Base-by-base conservation (phyloP, 352 stramenopile genomes). In the Phytophthora pluvialis region DNA sequence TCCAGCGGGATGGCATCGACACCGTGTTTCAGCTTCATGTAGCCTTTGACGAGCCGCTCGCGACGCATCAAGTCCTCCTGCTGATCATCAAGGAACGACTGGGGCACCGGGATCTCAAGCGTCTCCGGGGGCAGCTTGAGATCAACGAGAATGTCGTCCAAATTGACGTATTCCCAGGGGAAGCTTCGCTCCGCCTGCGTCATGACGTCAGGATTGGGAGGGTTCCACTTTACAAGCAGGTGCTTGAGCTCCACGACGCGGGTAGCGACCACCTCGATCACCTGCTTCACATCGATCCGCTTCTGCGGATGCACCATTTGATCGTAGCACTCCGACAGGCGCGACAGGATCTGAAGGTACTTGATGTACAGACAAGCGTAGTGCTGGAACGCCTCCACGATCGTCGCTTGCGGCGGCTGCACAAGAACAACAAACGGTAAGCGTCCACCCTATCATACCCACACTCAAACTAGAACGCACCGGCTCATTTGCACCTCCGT, bases 281-380 rank as follows among this genome's bases (percentile, higher is more conserved):
- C 83, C 58, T 93, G 85, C 65, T 97, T 96, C 25, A 98, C 91
- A 66, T 98, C 91, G 47, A 98, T 87, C 33, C 95, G 91, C 64
- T 98, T 98, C 60, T 98, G 95, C 15, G 93, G 93, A 56, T 98
- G 95, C 45, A 98, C 86, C 78, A 97, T 97, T 75, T 90, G 82
- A 52, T 98, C 92, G 74, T 98, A 98, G 70, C 90, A 98, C 52
- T 89, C 83, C 29, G 96, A 74, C 46, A 98, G 75, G 2, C 89
- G 86, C 31, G 81, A 85, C 52, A 98, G 83, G 60, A 98, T 97
- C 69, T 98, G 88, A 46, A 95, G 83, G 67, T 97, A 98, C 78
- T 97, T 97, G 62, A 98, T 96, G 78, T 98, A 98, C 32, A 98
- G 75, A 47, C 88, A 96, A n/a, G 91, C 89, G 70, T 97, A 98